Percentiles rank a stretch among this genome's conserved stretches.
phyloP scores from a whole-genome alignment of 805 yeast species.

The Sugiyamaella smithiae region DNA sequence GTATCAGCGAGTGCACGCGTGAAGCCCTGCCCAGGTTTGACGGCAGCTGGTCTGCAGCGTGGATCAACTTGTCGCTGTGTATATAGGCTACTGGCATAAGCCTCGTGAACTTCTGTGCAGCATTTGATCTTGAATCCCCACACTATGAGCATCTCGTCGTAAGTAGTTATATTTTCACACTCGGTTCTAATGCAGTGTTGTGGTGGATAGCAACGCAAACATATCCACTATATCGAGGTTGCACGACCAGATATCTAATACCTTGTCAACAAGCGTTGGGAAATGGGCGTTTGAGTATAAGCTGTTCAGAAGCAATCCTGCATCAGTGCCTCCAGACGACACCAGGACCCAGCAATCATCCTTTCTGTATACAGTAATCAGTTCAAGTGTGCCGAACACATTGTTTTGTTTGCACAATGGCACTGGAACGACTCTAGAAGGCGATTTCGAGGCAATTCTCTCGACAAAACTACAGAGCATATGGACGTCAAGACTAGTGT shows the following conservation, averaged over 20 bases:
- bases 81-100: conserved; percentile 26
- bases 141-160: background rate
- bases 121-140: background rate
- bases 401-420: conserved; percentile 33
- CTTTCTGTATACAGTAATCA: conserved; percentile 32
- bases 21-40: conserved; percentile 52
- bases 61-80: conserved; percentile 21
- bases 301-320: conserved; percentile 62
- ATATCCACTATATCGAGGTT: conserved; percentile 55
- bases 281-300: conserved; percentile 69
- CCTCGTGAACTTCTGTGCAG: background rate
- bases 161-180: background rate
- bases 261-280: conserved; percentile 57
- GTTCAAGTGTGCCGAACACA: conserved; percentile 30
- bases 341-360: conserved; percentile 9
- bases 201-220: conserved; percentile 19
- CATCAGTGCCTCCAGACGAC: conserved; percentile 33
- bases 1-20: conserved; percentile 42
- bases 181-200: conserved; percentile 12
- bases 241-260: conserved; percentile 69
- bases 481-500: conserved; percentile 67
- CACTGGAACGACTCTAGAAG: conserved; percentile 46
- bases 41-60: conserved; percentile 44
- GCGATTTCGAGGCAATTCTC: conserved; percentile 55
- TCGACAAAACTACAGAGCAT: conserved; percentile 59